Evolutionary conservation across 768 basidiomycete species (phyloP).

Genomic region (Tephrocybe rancida): DNA sequence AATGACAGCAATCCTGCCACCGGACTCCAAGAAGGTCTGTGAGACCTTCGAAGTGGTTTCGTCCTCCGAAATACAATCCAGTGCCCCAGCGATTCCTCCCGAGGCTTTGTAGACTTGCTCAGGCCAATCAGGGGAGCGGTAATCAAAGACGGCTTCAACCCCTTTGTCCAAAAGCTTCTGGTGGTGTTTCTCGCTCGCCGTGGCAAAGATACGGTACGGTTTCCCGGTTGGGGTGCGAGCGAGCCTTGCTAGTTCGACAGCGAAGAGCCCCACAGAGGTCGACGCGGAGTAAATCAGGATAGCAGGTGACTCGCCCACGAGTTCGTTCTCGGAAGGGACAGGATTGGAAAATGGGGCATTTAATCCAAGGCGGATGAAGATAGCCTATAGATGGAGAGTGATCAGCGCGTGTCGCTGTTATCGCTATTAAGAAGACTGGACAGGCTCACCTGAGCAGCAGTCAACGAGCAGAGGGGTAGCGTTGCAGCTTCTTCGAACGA

Average conservation of each 20-base stretch:
- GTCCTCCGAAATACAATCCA: slow-evolving; percentile 37
- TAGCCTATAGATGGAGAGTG: slow-evolving; percentile 20
- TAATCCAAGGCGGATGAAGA: slow-evolving; percentile 33
- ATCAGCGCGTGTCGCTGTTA: not conserved
- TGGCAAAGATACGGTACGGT: slow-evolving; percentile 30
- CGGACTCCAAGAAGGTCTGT: slow-evolving; percentile 26
- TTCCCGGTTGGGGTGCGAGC: slow-evolving; percentile 24
- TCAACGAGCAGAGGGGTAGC: slow-evolving; percentile 31
- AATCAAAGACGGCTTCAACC: slow-evolving; percentile 33
- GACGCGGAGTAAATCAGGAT: slow-evolving; percentile 35
- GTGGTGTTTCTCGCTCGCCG: slow-evolving; percentile 31
- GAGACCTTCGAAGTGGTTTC: slow-evolving; percentile 30
- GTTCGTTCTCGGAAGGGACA: slow-evolving; percentile 15
- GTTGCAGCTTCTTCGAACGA: slow-evolving; percentile 36
- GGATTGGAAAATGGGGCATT: slow-evolving; percentile 29
- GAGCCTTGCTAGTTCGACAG: slow-evolving; percentile 27
- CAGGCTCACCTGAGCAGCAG: slow-evolving; percentile 32
- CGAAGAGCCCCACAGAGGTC: slow-evolving; percentile 35
- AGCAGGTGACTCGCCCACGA: slow-evolving; percentile 19
- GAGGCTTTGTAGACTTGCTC: slow-evolving; percentile 27
- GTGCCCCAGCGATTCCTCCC: slow-evolving; percentile 30
- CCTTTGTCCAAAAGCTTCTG: slow-evolving; percentile 27
- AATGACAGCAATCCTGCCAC: slow-evolving; percentile 33
- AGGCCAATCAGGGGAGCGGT: slow-evolving; percentile 30
- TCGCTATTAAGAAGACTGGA: not conserved